A percentile compares a stretch with the other conserved stretches of the same genome.
Conservation (phyloP, 208 protist species). For the Leishmania martiniquensis region DNA sequence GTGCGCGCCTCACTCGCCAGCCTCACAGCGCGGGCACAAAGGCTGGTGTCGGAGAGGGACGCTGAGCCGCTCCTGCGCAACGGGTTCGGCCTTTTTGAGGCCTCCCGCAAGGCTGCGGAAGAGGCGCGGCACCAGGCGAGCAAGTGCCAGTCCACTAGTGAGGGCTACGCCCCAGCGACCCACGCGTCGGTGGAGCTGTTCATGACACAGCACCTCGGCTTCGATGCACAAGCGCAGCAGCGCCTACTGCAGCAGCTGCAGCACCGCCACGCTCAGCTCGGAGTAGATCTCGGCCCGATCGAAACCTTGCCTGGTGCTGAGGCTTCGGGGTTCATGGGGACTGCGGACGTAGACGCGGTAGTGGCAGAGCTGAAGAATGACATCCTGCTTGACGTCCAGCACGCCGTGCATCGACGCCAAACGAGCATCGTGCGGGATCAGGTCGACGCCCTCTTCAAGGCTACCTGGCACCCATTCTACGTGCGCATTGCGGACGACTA, state of each 20-base stretch:
- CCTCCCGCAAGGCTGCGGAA: slow-evolving; percentile 52
- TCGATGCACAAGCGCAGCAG: slow-evolving; percentile 82
- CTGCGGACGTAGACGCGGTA: slow-evolving; percentile 57
- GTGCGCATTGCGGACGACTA: slow-evolving; percentile 68
- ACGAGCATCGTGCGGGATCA: slow-evolving; percentile 56
- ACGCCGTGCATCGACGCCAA: slow-evolving; percentile 67
- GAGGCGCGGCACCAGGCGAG: slow-evolving; percentile 34
- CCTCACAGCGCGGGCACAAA: slow-evolving; percentile 71
- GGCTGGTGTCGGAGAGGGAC: slow-evolving; percentile 50
- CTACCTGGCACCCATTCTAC: slow-evolving; percentile 64
- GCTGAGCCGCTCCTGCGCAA: slow-evolving; percentile 62
- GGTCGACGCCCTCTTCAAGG: slow-evolving; percentile 58
- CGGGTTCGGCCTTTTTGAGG: slow-evolving; percentile 67
- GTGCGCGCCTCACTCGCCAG: slow-evolving; percentile 67
- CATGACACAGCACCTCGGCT: slow-evolving; percentile 78
- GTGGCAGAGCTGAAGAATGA: slow-evolving; percentile 58
- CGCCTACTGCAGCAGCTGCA: slow-evolving; percentile 80
- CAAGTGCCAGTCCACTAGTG: slow-evolving; percentile 34
- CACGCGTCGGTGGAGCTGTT: slow-evolving; percentile 85
- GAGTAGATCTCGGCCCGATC: slow-evolving; percentile 33
- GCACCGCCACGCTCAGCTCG: slow-evolving; percentile 48
- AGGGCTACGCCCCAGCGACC: slow-evolving; percentile 40
- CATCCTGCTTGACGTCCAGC: slow-evolving; percentile 57
- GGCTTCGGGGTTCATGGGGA: slow-evolving; percentile 25
- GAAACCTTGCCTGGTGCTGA: slow-evolving; percentile 26